phyloP scores from a whole-genome alignment of 306 rosid species.

The Senna tora region DNA sequence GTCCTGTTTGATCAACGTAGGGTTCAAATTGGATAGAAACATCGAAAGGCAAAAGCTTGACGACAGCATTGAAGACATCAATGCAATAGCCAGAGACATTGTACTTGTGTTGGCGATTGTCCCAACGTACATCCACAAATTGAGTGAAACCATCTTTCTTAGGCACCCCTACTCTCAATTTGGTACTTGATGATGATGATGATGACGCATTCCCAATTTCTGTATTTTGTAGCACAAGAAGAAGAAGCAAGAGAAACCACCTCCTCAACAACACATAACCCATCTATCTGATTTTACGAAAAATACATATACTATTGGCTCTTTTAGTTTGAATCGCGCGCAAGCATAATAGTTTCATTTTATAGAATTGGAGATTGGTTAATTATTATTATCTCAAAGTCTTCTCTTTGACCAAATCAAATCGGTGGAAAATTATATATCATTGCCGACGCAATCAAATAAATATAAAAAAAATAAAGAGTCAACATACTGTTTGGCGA shows the following conservation, averaged over 20 bases:
- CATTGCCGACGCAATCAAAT: not conserved
- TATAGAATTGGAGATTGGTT: not conserved
- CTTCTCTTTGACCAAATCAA: not conserved
- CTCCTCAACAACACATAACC: not conserved
- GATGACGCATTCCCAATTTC: constrained; percentile 8
- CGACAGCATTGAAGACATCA: constrained; percentile 40
- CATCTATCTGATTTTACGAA: not conserved
- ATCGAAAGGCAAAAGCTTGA: constrained; percentile 21
- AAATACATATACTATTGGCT: no score
- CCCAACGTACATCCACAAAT: constrained; percentile 28
- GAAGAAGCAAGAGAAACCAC: constrained; percentile 7
- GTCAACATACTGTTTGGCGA: not conserved
- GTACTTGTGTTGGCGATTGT: not conserved
- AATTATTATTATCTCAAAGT: not conserved
- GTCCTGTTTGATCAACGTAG: constrained; percentile 4
- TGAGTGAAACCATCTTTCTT: constrained; percentile 42
- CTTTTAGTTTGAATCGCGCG: no score
- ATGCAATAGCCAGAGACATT: constrained; percentile 41
- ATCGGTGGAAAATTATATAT: not conserved
- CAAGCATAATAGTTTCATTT: not conserved
- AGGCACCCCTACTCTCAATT: constrained; percentile 40
- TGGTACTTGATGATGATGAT: no score
- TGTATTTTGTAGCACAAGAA: constrained; percentile 12
- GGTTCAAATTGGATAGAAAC: constrained; percentile 36
- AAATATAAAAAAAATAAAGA: no score